These are phyloP conservation scores for Stylosanthes scabra DNA, from an alignment of 331 rosid genomes.

Conservation along the genomic window DNA sequence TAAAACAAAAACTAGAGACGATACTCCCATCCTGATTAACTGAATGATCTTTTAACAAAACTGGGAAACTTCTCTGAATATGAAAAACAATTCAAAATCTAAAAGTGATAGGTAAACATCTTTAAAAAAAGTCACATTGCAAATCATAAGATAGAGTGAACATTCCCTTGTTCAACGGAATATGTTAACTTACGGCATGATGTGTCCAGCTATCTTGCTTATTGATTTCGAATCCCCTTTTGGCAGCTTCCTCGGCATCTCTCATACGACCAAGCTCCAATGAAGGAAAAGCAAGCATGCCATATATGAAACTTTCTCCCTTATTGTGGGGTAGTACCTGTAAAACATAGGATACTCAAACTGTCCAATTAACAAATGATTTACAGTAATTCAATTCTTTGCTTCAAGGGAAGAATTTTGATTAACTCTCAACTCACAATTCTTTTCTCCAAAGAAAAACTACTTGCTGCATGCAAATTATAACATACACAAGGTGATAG, in stretches of 20 bases:
- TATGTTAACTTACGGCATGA: slow-evolving; percentile 68
- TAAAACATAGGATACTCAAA: slow-evolving; percentile 20
- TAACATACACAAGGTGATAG: background rate
- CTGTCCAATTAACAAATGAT: background rate
- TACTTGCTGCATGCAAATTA: background rate
- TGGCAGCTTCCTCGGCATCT: slow-evolving; percentile 89
- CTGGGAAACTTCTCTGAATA: background rate
- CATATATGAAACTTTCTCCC: slow-evolving; percentile 70
- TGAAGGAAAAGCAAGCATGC: slow-evolving; percentile 89
- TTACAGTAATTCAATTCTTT: background rate
- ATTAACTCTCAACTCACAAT: slow-evolving; percentile 15
- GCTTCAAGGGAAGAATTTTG: slow-evolving; percentile 5
- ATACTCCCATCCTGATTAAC: no score
- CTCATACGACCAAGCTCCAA: slow-evolving; percentile 77
- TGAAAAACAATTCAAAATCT: background rate
- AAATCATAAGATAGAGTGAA: background rate
- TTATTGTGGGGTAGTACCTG: slow-evolving; percentile 79
- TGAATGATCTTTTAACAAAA: background rate
- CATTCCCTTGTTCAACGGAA: slow-evolving; percentile 13
- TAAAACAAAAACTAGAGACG: no score
- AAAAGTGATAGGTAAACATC: background rate
- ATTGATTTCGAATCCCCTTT: slow-evolving; percentile 74
- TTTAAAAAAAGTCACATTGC: no score
- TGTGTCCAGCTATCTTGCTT: slow-evolving; percentile 79
- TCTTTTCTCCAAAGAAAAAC: background rate